Evolutionary conservation across 768 basidiomycete species (phyloP).

Genomic region (Phlegmacium glaucopus): DNA sequence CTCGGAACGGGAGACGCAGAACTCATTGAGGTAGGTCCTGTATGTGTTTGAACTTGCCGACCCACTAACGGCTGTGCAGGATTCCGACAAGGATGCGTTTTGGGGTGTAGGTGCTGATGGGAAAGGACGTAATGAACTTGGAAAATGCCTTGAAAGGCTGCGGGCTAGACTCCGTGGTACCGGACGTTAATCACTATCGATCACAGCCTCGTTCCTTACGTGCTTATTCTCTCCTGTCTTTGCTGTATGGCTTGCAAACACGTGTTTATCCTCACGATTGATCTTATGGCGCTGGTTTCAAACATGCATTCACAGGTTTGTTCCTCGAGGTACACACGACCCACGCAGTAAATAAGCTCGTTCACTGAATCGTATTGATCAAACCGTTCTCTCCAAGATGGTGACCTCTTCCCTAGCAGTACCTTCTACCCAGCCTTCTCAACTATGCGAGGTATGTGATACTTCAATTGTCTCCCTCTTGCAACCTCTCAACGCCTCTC

Average conservation of each 20-base stretch:
- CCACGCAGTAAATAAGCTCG: slow-evolving; percentile 11
- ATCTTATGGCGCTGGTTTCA: slow-evolving; percentile 14
- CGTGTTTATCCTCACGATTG: slow-evolving; percentile 20
- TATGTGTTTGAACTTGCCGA: not conserved
- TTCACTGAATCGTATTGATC: slow-evolving; percentile 3
- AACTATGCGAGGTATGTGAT: slow-evolving; percentile 38
- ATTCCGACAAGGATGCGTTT: slow-evolving; percentile 74
- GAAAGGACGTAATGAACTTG: slow-evolving; percentile 69
- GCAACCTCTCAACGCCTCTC: slow-evolving; percentile 7
- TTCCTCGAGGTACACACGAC: slow-evolving; percentile 23
- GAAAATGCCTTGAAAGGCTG: slow-evolving; percentile 64
- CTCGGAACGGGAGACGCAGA: slow-evolving; percentile 63
- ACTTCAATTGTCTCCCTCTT: not conserved
- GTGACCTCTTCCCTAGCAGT: slow-evolving; percentile 22
- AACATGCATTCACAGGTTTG: slow-evolving; percentile 5
- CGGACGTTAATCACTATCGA: slow-evolving; percentile 18
- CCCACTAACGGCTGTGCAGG: slow-evolving; percentile 31
- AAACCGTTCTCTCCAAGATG: slow-evolving; percentile 20
- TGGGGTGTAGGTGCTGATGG: slow-evolving; percentile 74
- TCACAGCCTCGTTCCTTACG: slow-evolving; percentile 25
- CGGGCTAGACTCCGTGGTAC: slow-evolving; percentile 48
- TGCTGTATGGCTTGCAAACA: slow-evolving; percentile 20
- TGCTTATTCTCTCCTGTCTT: slow-evolving; percentile 9
- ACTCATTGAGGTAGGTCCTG: slow-evolving; percentile 57
- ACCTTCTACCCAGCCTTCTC: slow-evolving; percentile 21